These are phyloP conservation scores for Linnemannia hyalina DNA, from an alignment of 192 early-diverging fungal species.

Conservation along the genomic window DNA sequence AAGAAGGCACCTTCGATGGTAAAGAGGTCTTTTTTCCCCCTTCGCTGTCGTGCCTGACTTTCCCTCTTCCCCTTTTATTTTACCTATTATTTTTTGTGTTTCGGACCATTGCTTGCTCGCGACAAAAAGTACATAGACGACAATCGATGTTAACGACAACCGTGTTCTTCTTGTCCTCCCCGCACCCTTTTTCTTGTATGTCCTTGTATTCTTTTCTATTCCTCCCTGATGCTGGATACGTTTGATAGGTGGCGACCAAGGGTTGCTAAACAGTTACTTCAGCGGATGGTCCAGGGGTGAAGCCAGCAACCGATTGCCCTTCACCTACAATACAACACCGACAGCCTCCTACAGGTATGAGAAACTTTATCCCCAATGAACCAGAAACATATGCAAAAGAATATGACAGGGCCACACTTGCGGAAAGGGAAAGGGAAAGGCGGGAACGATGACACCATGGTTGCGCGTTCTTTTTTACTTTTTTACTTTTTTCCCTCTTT, in stretches of 20 bases:
- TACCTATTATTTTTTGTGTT: not conserved
- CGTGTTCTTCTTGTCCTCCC: not conserved
- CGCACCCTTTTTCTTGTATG: not conserved
- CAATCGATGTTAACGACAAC: not conserved
- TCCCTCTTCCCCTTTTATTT: not conserved
- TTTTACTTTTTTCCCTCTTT: not conserved
- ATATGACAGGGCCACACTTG: not conserved
- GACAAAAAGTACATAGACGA: not conserved
- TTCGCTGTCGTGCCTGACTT: not conserved
- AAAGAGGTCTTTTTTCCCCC: constrained; percentile 10
- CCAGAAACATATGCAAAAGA: constrained; percentile 7
- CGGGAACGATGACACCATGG: constrained; percentile 4
- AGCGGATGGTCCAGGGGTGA: constrained; percentile 74
- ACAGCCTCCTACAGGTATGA: constrained; percentile 80
- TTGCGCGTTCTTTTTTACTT: constrained; percentile 8
- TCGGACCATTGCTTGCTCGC: not conserved
- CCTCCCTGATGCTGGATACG: not conserved
- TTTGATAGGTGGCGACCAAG: constrained; percentile 89
- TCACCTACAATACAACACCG: constrained; percentile 92
- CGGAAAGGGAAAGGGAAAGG: not conserved
- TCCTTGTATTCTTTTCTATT: not conserved
- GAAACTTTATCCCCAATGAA: not conserved
- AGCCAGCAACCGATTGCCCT: constrained; percentile 81
- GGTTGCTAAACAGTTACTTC: constrained; percentile 92
- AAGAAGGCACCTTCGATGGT: constrained; percentile 89